Base-by-base conservation (phyloP, 345 rosid species). In the Physaria fendleri region DNA sequence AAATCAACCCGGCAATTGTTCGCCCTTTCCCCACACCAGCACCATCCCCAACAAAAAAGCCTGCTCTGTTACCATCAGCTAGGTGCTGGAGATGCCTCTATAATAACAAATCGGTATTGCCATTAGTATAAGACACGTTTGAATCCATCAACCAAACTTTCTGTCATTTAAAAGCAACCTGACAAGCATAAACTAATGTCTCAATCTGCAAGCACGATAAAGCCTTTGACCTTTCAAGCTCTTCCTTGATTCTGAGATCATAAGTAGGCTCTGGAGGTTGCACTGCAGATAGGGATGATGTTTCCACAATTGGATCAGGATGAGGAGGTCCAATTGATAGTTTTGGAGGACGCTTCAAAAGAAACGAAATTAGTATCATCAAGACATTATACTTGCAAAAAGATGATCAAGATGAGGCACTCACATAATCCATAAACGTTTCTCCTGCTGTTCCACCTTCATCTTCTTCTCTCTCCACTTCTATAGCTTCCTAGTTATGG, bases 11-110 rank as follows among this genome's bases (percentile, higher is more conserved):
- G 6, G 97, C 99, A 79, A 92, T 78, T 41, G 99, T 92, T 43
- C 99, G 83, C 50, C 99, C 99, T 81, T 92, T 92, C 44, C 99
- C 97, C 65, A 92, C 95, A 61, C 99, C 99, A 78, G 99, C 97
- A 72, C 99, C 99, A 71, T 92, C 99, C 78, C 99, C 99, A 76
- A 88, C 56, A 77, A 92, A 92, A 63, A 88, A 92, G 15, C 99
- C 99, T 18, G 97, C 99, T 79, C 99, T 84, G 21, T 74, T 62
- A 75, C 86, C 83, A 80, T 72, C 75, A 45, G 83, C 87, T 56
- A 88, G 98, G 81, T 86, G 90, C 60, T 92, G 97, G 49, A 80
- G 85, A 76, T 92, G 93, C 71, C 99, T 81, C 99, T 92, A 76
- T 65, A 55, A 78, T 64, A 59, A 38, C 65, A 37, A 59, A 70